These are phyloP conservation scores for Saprolegnia diclina DNA, from an alignment of 352 stramenopile genomes.

Conservation along the genomic window DNA sequence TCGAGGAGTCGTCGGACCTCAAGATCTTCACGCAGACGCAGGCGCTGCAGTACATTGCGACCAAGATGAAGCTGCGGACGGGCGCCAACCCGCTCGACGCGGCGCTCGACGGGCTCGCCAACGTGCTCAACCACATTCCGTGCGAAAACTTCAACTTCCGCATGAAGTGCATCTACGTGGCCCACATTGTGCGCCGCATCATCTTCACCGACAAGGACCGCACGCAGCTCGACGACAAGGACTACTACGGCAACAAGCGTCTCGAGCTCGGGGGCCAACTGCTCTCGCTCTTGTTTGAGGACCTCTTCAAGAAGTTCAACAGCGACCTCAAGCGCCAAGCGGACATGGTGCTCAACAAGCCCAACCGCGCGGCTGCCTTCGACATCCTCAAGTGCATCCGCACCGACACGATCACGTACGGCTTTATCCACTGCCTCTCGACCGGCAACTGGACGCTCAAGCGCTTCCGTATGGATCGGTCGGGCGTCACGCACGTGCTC, in stretches of 20 bases:
- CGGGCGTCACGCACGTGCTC: slow-evolving; percentile 96
- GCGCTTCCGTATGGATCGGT: slow-evolving; percentile 98
- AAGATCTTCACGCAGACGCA: slow-evolving; percentile 95
- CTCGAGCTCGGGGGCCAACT: slow-evolving; percentile 98
- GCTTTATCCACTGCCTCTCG: slow-evolving; percentile 77
- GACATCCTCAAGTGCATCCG: slow-evolving; percentile 97
- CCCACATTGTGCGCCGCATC: slow-evolving; percentile 94
- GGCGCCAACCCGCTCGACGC: slow-evolving; percentile 88
- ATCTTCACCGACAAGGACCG: slow-evolving; percentile 83
- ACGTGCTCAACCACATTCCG: slow-evolving; percentile 98
- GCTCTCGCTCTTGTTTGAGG: slow-evolving; percentile 98
- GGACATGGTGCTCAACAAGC: slow-evolving; percentile 97
- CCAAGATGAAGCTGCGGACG: slow-evolving; percentile 88
- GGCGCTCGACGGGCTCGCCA: slow-evolving; percentile 95
- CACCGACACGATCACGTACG: slow-evolving; percentile 97
- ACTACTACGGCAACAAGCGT: slow-evolving; percentile 99
- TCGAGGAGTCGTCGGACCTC: slow-evolving; percentile 94
- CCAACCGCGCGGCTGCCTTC: slow-evolving; percentile 96
- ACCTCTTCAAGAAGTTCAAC: slow-evolving; percentile 99
- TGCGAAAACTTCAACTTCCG: slow-evolving; percentile 97
- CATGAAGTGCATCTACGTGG: slow-evolving; percentile 97
- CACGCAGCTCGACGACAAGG: slow-evolving; percentile 95
- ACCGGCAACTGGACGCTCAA: slow-evolving; percentile 99
- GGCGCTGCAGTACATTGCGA: slow-evolving; percentile 95
- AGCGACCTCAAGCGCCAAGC: slow-evolving; percentile 96